Percentiles rank a stretch among this genome's conserved stretches.
These are phyloP conservation scores for Tricladium varicosporioides DNA, from an alignment of 2,329 filamentous ascomycete species.

Conservation along the genomic window DNA sequence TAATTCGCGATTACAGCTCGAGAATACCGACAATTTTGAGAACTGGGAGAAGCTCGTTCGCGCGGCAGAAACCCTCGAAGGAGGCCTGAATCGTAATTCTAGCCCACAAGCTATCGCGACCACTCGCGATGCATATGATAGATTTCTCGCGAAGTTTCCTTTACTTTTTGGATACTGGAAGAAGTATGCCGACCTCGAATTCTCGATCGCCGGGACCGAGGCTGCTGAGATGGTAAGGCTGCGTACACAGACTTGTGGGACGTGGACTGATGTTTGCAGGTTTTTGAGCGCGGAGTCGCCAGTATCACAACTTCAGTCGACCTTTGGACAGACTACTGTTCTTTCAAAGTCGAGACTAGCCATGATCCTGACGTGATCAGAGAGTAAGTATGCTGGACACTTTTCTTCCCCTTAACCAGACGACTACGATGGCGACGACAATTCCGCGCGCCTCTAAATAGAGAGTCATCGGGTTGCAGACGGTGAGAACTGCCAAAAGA, in stretches of 20 bases:
- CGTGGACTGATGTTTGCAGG: constrained; percentile 48
- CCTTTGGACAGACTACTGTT: constrained; percentile 95
- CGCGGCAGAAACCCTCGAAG: constrained; percentile 80
- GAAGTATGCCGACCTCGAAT: constrained; percentile 97
- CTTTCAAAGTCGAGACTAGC: constrained; percentile 96
- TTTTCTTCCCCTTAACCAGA: constrained; percentile 65
- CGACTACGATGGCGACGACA: constrained; percentile 38
- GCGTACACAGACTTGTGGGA: constrained; percentile 7
- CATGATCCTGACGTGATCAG: constrained; percentile 92
- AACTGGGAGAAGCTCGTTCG: constrained; percentile 90
- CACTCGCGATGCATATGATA: constrained; percentile 84
- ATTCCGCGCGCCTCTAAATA: constrained; percentile 22
- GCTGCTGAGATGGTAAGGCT: constrained; percentile 85
- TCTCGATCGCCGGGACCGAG: constrained; percentile 94
- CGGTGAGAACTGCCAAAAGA: constrained; percentile 73
- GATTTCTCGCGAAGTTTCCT: constrained; percentile 91
- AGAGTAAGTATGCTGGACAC: constrained; percentile 89
- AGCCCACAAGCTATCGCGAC: constrained; percentile 89
- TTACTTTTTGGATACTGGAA: constrained; percentile 99
- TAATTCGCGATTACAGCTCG: constrained; percentile 26
- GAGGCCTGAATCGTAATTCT: constrained; percentile 93
- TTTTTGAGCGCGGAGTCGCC: constrained; percentile 92
- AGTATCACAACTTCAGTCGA: constrained; percentile 93
- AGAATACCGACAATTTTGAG: constrained; percentile 87
- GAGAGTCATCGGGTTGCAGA: constrained; percentile 47